Conservation (phyloP, 805 yeast species). For the Lipomyces lipofer region DNA sequence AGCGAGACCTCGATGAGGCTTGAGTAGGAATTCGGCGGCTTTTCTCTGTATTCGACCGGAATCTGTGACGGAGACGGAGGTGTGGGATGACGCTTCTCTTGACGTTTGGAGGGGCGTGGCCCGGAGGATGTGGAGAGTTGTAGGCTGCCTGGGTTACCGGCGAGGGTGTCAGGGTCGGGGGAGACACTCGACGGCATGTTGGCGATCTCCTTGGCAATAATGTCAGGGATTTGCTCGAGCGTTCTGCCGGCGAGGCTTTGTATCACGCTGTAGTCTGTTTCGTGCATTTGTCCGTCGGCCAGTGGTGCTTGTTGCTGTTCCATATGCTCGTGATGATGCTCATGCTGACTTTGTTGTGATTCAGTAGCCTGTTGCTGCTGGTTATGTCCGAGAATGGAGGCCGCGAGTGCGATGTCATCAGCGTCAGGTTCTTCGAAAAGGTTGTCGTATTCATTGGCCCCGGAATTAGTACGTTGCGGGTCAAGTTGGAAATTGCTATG, state of each 20-base stretch:
- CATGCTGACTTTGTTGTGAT: neutral
- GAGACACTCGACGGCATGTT: constrained; percentile 16
- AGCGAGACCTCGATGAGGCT: constrained; percentile 78
- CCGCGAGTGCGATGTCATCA: neutral
- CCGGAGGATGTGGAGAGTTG: neutral
- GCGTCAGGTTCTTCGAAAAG: neutral
- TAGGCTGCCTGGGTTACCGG: neutral
- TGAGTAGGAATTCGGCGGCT: constrained; percentile 81
- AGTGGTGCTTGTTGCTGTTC: neutral
- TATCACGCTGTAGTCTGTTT: no score
- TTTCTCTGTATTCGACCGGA: constrained; percentile 80
- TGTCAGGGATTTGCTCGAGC: constrained; percentile 14
- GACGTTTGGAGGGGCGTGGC: constrained; percentile 3
- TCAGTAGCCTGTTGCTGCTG: neutral
- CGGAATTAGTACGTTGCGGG: neutral
- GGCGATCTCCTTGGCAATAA: constrained; percentile 18
- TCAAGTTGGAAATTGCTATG: neutral
- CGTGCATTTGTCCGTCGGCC: neutral
- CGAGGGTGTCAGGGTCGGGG: neutral
- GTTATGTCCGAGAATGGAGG: neutral
- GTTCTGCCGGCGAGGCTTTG: constrained; percentile 5
- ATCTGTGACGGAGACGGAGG: constrained; percentile 52
- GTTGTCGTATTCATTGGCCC: neutral
- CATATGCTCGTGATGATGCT: no score
- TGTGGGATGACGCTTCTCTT: constrained; percentile 22